Base-by-base conservation (phyloP, 2,329 filamentous ascomycete species). In the Fusarium graminum region DNA sequence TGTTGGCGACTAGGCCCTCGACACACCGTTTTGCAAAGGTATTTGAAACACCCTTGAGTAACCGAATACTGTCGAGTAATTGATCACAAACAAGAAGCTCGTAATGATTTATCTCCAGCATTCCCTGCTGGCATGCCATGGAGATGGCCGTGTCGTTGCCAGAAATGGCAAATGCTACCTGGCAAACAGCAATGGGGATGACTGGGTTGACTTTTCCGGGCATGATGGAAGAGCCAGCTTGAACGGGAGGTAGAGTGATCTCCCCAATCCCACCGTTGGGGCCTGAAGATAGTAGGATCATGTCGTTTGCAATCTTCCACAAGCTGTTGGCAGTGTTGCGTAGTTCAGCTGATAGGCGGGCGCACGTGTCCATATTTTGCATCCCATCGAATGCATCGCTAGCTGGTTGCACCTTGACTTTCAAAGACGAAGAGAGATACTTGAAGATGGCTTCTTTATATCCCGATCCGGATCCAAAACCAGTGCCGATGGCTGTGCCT, bases 251-350 rank as follows among this genome's bases (percentile, higher is more conserved):
- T 6, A 55, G 52, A 14, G 19, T 55, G 12, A 55, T 55, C n/a
- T 55, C 52, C 1, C 34, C 36, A 22, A 55, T 51, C 9, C 52
- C 52, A 1, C 52, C 52, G 13, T 34, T 55, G 2, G 52, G 52
- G 0, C 52, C 52, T 4, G 52, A 55, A 22, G 44, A 55, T 12
- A 55, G 28, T 3, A 55, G 10, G 14, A 55, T 55, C 52, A 55
- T 40, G 4, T 55, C 52, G 10, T 55, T 55, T 32, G 52, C 52
- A 13, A 55, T 52, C 34, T 55, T 55, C 52, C 52, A 55, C 28
- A 55, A 17, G 9, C 52, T 55, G 8, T 55, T 55, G 7, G 45
- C 52, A 19, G 52, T 55, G 19, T 55, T 55, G 4, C 52, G 52
- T 4, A 55, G 45, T 34, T 55, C 52, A 1, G 52, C 52, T 17